Evolutionary conservation across 108 stramenopile species (phyloP), one percentile per base, ranked within the genome.

Genomic region (Asterionellopsis glacialis): DNA sequence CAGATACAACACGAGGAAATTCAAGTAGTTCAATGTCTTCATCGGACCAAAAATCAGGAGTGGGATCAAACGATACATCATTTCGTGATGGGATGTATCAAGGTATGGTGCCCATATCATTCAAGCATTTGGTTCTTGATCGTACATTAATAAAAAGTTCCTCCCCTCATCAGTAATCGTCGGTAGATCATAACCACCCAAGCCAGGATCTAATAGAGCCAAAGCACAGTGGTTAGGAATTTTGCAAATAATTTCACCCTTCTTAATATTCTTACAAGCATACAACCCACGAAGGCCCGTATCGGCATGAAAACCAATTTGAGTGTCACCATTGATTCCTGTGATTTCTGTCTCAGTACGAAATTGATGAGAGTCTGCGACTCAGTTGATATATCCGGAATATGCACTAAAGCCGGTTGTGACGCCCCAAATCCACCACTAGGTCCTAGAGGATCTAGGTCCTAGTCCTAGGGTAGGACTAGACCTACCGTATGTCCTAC

Each of bases 201-300:
- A 55, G 13, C 43, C 41, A 19, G 84, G 84, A 54, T 86, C 81
- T 11, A 69, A 53, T 42, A 86, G 66, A 3, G 84, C 84, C 71
- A 86, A 61, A 11, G 84, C 84, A 57, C 63, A 65, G 64, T 80
- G 81, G 38, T 79, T 82, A 11, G 84, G 84, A 51, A 86, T 76
- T 51, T 69, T 65, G 45, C 84, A 86, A 18, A 86, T 44, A 1
- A 82, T 72, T 59, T 80, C 71, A 41, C 67, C 68, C 47, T 77
- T 73, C 53, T 82, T 82, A 50, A 74, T 67, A 22, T 78, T 56
- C 41, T 69, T 78, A 7, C 73, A 74, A 14, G 77, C 74, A 50
- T 76, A 86, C 58, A 86, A 38, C 1, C 84, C 84, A 42, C 84
- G 70, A 11, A 73, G 50, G 10, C 77, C 69, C 15, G 57, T 65